phyloP scores from a whole-genome alignment of 139 green algal species.

The Picochlorum costavermella region DNA sequence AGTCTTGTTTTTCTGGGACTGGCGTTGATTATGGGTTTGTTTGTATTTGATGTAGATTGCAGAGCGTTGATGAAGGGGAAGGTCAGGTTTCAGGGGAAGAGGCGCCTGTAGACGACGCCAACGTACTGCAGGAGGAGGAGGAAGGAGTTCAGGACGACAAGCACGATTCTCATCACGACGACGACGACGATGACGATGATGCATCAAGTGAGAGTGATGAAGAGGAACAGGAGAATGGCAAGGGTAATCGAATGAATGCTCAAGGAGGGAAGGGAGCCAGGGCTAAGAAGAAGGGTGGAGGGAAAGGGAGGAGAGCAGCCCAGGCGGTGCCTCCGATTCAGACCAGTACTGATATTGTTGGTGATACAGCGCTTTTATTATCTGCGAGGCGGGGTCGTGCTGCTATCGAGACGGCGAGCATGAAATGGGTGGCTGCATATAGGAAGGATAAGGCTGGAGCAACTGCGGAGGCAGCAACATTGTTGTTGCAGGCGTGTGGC shows the following conservation, averaged over 20 bases:
- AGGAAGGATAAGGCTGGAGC: slow-evolving; percentile 19
- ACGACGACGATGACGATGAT: too few species aligned
- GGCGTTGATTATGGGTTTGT: too few species aligned
- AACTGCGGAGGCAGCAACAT: slow-evolving; percentile 50
- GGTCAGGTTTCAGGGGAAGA: too few species aligned
- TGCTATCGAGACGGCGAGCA: slow-evolving; percentile 17
- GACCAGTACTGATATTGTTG: background rate
- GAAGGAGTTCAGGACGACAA: too few species aligned
- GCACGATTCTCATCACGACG: too few species aligned
- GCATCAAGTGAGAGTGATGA: too few species aligned
- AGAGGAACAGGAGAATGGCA: too few species aligned
- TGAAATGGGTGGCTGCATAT: slow-evolving; percentile 59
- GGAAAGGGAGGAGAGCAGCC: background rate
- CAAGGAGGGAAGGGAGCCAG: background rate
- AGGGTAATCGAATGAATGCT: background rate
- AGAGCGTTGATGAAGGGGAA: too few species aligned
- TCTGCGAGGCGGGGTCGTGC: slow-evolving; percentile 13
- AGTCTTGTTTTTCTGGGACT: too few species aligned
- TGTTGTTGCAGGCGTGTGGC: slow-evolving; percentile 47
- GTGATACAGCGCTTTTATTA: slow-evolving; percentile 3
- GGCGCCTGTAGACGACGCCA: too few species aligned
- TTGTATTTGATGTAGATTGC: too few species aligned
- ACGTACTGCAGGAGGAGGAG: too few species aligned
- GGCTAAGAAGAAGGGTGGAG: background rate
- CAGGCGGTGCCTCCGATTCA: background rate